Conservation (phyloP, 2,329 filamentous ascomycete genomes). For the Arthrobotrys iridis region DNA sequence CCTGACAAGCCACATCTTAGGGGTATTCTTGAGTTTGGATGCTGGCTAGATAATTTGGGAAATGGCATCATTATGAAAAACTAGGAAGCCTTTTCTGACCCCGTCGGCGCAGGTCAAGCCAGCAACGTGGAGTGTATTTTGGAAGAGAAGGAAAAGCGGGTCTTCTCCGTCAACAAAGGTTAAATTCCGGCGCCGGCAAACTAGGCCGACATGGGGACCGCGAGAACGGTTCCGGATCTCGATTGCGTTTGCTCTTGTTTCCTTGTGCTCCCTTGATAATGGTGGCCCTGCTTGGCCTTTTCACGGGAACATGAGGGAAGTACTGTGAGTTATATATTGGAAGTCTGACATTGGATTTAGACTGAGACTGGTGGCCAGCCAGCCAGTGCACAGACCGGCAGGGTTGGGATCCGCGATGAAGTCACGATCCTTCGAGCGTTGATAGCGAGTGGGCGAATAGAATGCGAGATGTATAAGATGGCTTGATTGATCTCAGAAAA, state of each 20-base stretch:
- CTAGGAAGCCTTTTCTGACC: background rate
- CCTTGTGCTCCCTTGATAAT: background rate
- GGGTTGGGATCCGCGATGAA: background rate
- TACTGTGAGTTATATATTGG: slow-evolving; percentile 9
- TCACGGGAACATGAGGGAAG: background rate
- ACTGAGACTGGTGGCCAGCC: background rate
- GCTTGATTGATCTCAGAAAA: slow-evolving; percentile 43
- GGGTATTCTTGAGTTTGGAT: background rate
- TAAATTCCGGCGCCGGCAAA: slow-evolving; percentile 53
- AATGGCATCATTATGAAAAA: background rate
- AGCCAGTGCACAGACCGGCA: background rate
- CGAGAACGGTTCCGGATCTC: slow-evolving; percentile 42
- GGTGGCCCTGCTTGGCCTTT: slow-evolving; percentile 1
- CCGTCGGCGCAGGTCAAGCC: background rate
- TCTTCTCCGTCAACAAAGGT: slow-evolving; percentile 42
- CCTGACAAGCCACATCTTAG: background rate
- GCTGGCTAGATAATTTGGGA: background rate
- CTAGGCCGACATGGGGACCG: slow-evolving; percentile 31
- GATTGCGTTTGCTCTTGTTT: slow-evolving; percentile 27
- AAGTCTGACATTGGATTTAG: background rate
- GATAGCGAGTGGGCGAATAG: no score
- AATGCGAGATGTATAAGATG: background rate
- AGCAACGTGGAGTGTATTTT: background rate
- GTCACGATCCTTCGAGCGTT: slow-evolving; percentile 1
- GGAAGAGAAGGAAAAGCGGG: slow-evolving; percentile 36